phyloP scores from a whole-genome alignment of 495 filamentous ascomycete species.

The Echria macrotheca region DNA sequence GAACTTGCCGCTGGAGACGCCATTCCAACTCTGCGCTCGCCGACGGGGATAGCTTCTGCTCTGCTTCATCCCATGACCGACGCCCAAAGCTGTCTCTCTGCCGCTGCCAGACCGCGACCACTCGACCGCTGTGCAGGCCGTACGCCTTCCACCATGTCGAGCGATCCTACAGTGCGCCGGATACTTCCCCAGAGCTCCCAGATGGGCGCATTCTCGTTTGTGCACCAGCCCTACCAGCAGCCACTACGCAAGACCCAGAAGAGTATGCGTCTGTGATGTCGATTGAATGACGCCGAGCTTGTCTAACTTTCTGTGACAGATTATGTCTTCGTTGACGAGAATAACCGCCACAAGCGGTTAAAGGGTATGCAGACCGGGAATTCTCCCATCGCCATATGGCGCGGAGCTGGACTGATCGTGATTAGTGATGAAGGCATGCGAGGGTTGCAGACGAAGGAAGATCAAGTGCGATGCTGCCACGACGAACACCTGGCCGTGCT shows the following conservation, averaged over 20 bases:
- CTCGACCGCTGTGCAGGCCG: conserved; percentile 19
- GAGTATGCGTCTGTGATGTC: no score
- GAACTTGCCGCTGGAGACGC: not conserved
- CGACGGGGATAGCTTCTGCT: not conserved
- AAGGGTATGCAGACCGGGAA: conserved; percentile 71
- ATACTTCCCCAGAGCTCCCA: conserved; percentile 53
- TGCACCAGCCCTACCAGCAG: conserved; percentile 49
- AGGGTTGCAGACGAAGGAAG: conserved; percentile 85
- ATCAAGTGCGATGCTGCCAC: conserved; percentile 98
- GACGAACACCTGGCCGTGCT: conserved; percentile 97
- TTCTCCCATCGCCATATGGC: no score
- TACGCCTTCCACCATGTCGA: conserved; percentile 40
- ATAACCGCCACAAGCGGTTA: conserved; percentile 93
- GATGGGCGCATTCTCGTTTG: conserved; percentile 56
- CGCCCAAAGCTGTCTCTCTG: conserved; percentile 1
- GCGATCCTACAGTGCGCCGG: conserved; percentile 48
- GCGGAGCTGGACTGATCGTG: no score
- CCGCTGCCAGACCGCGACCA: conserved; percentile 5
- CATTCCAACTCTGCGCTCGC: no score
- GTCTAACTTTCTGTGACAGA: conserved; percentile 49
- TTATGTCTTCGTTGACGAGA: conserved; percentile 99
- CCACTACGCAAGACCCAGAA: conserved; percentile 60
- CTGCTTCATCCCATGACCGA: conserved; percentile 14
- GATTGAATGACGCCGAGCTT: no score
- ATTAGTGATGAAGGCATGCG: conserved; percentile 95